Evolutionary conservation across 1,284 basidiomycete genomes (phyloP).

Genomic region (Heterobasidion occidentale): DNA sequence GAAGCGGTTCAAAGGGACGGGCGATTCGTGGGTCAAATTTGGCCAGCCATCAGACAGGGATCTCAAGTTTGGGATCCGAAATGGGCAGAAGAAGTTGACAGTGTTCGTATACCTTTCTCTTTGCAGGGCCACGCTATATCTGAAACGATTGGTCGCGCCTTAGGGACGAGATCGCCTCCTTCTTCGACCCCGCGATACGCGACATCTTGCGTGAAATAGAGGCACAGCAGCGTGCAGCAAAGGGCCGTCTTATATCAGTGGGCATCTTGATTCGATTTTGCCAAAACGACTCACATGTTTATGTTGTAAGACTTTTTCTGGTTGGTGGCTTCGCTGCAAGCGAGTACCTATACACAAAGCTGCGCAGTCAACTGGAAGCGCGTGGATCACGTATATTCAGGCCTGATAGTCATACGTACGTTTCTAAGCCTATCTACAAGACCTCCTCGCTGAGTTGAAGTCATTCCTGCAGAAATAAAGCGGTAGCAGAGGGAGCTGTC

Average conservation of each 20-base stretch:
- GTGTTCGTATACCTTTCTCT: neutral
- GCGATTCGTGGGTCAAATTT: constrained; percentile 41
- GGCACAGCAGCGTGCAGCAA: neutral
- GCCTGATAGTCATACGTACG: neutral
- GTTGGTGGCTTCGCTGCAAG: constrained; percentile 45
- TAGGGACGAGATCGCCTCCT: neutral
- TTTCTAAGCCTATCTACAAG: neutral
- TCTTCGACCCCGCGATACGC: neutral
- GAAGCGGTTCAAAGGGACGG: constrained; percentile 33
- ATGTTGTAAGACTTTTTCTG: constrained; percentile 28
- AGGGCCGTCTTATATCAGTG: neutral
- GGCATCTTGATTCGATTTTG: neutral
- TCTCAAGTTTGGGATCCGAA: constrained; percentile 9
- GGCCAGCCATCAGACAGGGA: constrained; percentile 40
- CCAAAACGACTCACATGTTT: neutral
- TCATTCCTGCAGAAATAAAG: constrained; percentile 35
- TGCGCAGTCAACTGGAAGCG: constrained; percentile 24
- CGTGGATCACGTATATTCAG: constrained; percentile 14
- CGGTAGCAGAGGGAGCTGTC: constrained; percentile 47
- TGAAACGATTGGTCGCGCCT: too few species aligned
- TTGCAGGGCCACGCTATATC: neutral
- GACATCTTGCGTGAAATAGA: neutral
- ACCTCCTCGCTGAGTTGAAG: neutral
- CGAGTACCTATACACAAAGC: constrained; percentile 35
- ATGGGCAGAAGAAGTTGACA: neutral